phyloP scores from a whole-genome alignment of 306 rosid species.

The Acacia crassicarpa region DNA sequence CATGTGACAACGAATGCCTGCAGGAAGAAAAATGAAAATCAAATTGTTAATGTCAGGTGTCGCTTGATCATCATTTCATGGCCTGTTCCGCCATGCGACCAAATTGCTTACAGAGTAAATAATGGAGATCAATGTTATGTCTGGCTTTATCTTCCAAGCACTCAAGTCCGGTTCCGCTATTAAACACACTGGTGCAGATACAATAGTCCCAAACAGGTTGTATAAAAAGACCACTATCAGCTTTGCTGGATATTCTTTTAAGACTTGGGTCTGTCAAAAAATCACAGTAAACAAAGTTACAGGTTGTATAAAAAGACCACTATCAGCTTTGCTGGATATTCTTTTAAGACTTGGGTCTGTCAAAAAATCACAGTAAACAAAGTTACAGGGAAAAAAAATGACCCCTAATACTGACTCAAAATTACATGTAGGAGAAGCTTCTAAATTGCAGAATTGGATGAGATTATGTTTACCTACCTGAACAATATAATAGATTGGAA shows the following conservation, averaged over 20 bases:
- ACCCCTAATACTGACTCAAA: neutral
- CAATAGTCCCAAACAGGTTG: constrained; percentile 44
- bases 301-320: constrained; percentile 47
- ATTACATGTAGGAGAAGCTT: neutral
- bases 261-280: neutral
- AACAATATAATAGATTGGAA: constrained; percentile 39
- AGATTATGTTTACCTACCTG: constrained; percentile 41
- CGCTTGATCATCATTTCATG: neutral
- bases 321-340: constrained; percentile 49
- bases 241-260: constrained; percentile 46
- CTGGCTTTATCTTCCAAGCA: constrained; percentile 50
- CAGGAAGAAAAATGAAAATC: neutral
- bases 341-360: neutral
- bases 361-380: neutral
- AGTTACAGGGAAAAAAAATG: neutral
- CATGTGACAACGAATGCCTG: neutral
- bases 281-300: neutral
- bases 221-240: constrained; percentile 44
- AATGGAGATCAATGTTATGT: constrained; percentile 41
- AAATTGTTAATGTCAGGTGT: neutral
- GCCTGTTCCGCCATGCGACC: neutral
- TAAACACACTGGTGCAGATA: constrained; percentile 50
- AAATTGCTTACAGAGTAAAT: constrained; percentile 48
- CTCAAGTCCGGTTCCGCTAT: constrained; percentile 45
- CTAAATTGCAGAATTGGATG: neutral